Evolutionary conservation across 2,329 filamentous ascomycete genomes (phyloP), one percentile per base, ranked within the genome.

Genomic region (Diaporthe longicolla): DNA sequence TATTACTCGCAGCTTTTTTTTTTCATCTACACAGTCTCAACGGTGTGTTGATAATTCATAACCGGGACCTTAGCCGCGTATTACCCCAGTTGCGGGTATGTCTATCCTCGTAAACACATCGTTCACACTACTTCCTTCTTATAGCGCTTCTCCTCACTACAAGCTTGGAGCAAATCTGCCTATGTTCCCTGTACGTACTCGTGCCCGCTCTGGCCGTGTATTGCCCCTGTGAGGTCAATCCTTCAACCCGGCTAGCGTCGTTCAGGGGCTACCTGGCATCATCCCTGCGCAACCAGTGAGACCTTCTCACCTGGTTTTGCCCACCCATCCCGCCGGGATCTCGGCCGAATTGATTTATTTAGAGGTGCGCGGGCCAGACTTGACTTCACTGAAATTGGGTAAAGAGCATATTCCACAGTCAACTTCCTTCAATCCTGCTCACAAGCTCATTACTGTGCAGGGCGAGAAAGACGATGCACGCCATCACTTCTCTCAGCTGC

Each of bases 61-160:
- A 71, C 55, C 57, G 63, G 57, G 70, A 71, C 70, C 58, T 71
- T 71, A 57, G 70, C 57, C 72, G 74, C 74, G 71, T 71, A 73
- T 75, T 75, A 68, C 74, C 66, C 74, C 74, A 75, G 74, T 73
- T 73, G 74, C 73, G 74, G 74, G 71, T 66, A 73, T 75, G 66
- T 75, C 68, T 59, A 73, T 72, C 74, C 74, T 75, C 74, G 74
- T 75, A 73, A 75, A 75, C 71, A 75, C 45, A 71, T 71, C 63
- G 74, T 73, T 71, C 74, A 73, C 72, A 71, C 72, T 75, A 75
- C 74, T 75, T 75, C 74, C 74, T 73, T 75, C 71, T 73, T 73
- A 71, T 73, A 70, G 68, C 71, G 50, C 70, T 73, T 75, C 74
- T 75, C 72, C 74, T 74, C 74, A 74, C 74, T 75, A 50, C 66